phyloP scores from a whole-genome alignment of 2,329 filamentous ascomycete genomes.

The Cadophora malorum region DNA sequence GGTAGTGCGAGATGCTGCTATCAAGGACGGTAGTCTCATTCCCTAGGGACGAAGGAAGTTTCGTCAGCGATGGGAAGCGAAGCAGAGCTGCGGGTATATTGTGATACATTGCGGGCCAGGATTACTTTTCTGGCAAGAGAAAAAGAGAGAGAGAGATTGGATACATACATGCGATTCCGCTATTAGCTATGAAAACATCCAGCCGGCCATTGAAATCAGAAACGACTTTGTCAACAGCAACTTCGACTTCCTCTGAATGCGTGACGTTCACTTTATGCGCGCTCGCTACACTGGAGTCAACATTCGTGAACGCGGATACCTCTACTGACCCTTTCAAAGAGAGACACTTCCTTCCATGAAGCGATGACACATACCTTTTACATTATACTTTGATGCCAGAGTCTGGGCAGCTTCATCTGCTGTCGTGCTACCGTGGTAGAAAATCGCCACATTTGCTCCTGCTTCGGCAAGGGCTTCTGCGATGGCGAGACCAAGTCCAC shows the following conservation, averaged over 20 bases:
- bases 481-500: conserved; percentile 53
- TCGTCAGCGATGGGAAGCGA: not conserved
- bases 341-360: not conserved
- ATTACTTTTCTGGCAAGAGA: not conserved
- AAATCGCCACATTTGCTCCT: conserved; percentile 53
- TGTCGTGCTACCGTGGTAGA: conserved; percentile 44
- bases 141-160: too few species aligned
- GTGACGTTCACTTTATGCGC: conserved; percentile 5
- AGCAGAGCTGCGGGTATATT: not conserved
- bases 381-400: not conserved
- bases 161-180: not conserved
- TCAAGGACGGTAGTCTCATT: conserved; percentile 4
- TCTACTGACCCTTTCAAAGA: not conserved
- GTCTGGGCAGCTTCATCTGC: not conserved
- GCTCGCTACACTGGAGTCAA: not conserved
- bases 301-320: not conserved
- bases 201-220: not conserved
- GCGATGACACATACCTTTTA: not conserved
- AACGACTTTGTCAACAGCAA: not conserved
- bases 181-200: conserved; percentile 3
- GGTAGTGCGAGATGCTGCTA: not conserved
- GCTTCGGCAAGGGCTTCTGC: conserved; percentile 53
- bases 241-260: not conserved
- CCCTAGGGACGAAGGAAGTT: not conserved
- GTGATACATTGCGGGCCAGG: not conserved